Evolutionary conservation across 805 yeast species (phyloP).

Genomic region (Candida khao-thaluensis): DNA sequence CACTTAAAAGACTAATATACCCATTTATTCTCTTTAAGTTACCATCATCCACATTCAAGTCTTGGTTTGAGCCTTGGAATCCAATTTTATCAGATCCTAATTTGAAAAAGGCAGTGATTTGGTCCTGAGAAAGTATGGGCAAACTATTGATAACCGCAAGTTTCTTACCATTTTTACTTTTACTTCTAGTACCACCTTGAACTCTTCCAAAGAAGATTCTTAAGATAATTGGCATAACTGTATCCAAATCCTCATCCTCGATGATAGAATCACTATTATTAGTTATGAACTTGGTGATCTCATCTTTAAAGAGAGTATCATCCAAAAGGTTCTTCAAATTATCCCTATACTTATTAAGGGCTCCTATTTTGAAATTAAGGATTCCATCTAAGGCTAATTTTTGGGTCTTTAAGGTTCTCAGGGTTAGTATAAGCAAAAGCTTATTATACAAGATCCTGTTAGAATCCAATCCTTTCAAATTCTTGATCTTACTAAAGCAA

Average conservation of each 20-base stretch:
- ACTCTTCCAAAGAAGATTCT: conserved; percentile 86
- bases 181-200: conserved; percentile 64
- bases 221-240: conserved; percentile 68
- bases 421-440: conserved; percentile 57
- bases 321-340: conserved; percentile 74
- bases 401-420: conserved; percentile 62
- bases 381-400: conserved; percentile 69
- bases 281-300: conserved; percentile 62
- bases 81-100: conserved; percentile 60
- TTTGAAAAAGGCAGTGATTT: conserved; percentile 57
- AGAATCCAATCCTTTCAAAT: conserved; percentile 53
- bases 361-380: conserved; percentile 59
- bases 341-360: conserved; percentile 66
- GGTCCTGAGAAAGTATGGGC: conserved; percentile 52
- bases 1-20: conserved; percentile 58
- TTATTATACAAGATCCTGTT: conserved; percentile 54
- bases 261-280: conserved; percentile 49
- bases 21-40: conserved; percentile 57
- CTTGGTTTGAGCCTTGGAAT: conserved; percentile 32
- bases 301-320: conserved; percentile 83
- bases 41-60: conserved; percentile 23
- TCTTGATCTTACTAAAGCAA: conserved; percentile 62
- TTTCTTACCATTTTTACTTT: conserved; percentile 70
- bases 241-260: conserved; percentile 57
- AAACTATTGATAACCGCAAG: conserved; percentile 65